phyloP scores from a whole-genome alignment of 2,329 filamentous ascomycete genomes.

The Hortaea werneckii region DNA sequence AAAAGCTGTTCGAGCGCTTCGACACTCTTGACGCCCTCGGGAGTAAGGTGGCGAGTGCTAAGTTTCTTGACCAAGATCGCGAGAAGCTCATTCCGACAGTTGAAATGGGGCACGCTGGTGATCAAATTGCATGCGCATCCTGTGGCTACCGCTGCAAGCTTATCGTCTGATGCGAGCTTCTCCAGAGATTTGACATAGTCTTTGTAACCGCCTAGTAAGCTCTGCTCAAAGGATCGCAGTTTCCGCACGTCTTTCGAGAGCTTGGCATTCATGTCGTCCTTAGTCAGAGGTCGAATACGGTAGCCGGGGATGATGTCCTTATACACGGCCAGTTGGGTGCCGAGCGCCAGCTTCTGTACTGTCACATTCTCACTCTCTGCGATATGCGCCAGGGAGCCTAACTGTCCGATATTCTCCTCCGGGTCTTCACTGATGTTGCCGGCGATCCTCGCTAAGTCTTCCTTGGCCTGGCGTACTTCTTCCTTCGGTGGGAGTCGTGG shows the following conservation, averaged over 20 bases:
- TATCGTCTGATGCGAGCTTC: constrained; percentile 47
- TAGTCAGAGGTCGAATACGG: constrained; percentile 71
- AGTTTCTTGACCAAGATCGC: constrained; percentile 80
- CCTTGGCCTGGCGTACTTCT: constrained; percentile 78
- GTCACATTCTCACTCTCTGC: constrained; percentile 58
- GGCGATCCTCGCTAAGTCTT: constrained; percentile 80
- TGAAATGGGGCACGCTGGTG: constrained; percentile 84
- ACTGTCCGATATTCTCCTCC: constrained; percentile 72
- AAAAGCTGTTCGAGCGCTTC: constrained; percentile 75
- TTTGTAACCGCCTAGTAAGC: constrained; percentile 76
- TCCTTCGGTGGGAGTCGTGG: constrained; percentile 63
- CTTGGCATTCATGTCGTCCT: constrained; percentile 66
- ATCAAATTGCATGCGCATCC: constrained; percentile 77
- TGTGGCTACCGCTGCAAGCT: constrained; percentile 53
- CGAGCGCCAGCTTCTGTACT: constrained; percentile 76
- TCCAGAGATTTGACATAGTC: constrained; percentile 68
- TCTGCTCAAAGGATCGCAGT: constrained; percentile 75
- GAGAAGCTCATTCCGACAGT: constrained; percentile 80
- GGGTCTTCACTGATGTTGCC: constrained; percentile 78
- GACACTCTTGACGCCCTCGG: constrained; percentile 66
- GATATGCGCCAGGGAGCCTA: constrained; percentile 68
- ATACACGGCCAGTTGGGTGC: constrained; percentile 80
- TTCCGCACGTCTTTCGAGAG: constrained; percentile 85
- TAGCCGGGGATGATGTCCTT: constrained; percentile 96
- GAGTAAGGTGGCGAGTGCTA: constrained; percentile 59